Conservation (phyloP, 164 flowering plant species). For the Pachysandra terminalis region DNA sequence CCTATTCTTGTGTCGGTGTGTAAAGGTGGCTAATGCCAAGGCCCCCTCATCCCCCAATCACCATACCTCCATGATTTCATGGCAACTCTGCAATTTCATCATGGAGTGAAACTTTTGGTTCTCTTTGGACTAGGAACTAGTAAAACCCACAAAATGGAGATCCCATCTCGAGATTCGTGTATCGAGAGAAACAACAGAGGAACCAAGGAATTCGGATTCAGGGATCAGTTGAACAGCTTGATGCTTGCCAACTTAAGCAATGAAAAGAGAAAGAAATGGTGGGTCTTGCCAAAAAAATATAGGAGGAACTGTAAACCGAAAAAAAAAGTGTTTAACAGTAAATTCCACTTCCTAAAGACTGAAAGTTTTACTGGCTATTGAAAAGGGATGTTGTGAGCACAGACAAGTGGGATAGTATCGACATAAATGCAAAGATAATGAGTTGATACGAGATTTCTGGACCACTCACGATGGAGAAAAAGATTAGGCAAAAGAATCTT, state of each 20-base stretch:
- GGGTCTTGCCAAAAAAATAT: background rate
- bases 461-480: background rate
- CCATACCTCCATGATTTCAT: conserved; percentile 2
- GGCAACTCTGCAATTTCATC: background rate
- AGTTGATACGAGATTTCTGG: background rate
- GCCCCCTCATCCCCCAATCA: background rate
- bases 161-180: background rate
- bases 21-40: background rate
- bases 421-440: no score
- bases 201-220: background rate
- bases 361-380: background rate
- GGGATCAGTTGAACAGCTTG: background rate
- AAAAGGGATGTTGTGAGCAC: background rate
- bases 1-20: background rate
- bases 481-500: background rate
- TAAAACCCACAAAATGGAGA: background rate
- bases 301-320: background rate
- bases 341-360: background rate
- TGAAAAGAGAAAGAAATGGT: no score
- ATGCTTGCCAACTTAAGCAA: background rate
- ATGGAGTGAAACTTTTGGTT: conserved; percentile 5
- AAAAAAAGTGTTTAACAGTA: background rate
- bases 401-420: no score
- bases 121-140: background rate
- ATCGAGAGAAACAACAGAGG: background rate